Base-by-base conservation (phyloP, 208 protist species). In the Crithidia mellificae region DNA sequence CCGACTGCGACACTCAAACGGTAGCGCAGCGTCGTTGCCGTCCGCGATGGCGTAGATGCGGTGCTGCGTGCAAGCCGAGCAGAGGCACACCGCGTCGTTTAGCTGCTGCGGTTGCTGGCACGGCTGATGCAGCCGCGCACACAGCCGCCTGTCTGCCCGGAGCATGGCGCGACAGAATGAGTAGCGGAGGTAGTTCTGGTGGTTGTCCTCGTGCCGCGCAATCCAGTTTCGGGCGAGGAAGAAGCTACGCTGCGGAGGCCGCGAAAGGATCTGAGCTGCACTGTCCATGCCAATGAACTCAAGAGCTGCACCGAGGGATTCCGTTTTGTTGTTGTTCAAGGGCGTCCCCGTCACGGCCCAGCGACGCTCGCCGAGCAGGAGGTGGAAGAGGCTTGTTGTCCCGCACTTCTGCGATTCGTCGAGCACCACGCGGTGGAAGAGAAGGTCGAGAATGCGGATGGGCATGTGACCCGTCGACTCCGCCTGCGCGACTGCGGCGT, bases 311-410 rank as follows among this genome's bases (percentile, higher is more conserved):
- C 44, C 44, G 12, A 88, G 74, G 38, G 75, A 71, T 12, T 51
- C 20, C 1, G 72, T 65, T 43, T 81, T 78, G 54, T 72, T 62
- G 65, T 85, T 81, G 77, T 82, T 84, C 36, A 90, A 63, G n/a
- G 81, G 81, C 29, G 84, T 87, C 5, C 84, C 84, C 15, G 84
- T 85, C 46, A 87, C 68, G 6, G 72, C 84, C 84, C 84, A 90
- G 17, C 78, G 67, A 1, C 66, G 65, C 25, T 78, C 72, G 7
- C 68, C 80, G 8, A 61, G 27, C 30, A 89, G 58, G 2, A 78
- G 72, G 47, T 77, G 64, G 30, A 85, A 74, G 11, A 79, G 59
- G 14, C 67, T 72, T 0, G 47, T 68, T 3, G 47, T 9, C 9
- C 71, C 58, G 25, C 66, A 81, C 62, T 87, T 86, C 56, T 90